Conservation (phyloP, 768 basidiomycete species). For the Termitomyces sp. region DNA sequence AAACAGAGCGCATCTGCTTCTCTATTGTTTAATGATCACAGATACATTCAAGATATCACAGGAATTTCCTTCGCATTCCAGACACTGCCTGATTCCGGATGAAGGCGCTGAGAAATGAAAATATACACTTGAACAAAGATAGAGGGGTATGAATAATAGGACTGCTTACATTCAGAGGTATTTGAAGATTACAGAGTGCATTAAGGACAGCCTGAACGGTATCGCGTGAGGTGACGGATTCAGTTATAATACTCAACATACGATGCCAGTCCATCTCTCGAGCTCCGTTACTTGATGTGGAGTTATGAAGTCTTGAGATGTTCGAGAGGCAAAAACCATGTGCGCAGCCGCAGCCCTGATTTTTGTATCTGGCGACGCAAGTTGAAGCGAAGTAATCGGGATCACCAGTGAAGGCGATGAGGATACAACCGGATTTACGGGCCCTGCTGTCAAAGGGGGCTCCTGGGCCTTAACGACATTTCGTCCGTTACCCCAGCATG, state of each 20-base stretch:
- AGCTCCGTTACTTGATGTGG: slow-evolving; percentile 54
- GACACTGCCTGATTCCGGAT: slow-evolving; percentile 49
- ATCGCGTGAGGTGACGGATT: slow-evolving; percentile 5
- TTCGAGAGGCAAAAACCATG: slow-evolving; percentile 77
- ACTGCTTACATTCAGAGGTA: slow-evolving; percentile 44
- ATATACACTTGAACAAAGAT: neutral
- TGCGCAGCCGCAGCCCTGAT: slow-evolving; percentile 78
- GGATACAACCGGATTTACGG: slow-evolving; percentile 33
- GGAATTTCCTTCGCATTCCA: slow-evolving; percentile 32
- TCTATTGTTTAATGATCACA: neutral
- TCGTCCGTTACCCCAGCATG: slow-evolving; percentile 49
- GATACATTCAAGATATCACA: neutral
- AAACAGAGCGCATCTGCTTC: neutral
- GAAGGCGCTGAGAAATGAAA: slow-evolving; percentile 35
- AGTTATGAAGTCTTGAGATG: slow-evolving; percentile 67
- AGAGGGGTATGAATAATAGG: neutral
- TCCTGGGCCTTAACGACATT: slow-evolving; percentile 15
- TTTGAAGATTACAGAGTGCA: slow-evolving; percentile 41
- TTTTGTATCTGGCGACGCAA: slow-evolving; percentile 23
- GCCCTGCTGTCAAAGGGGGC: slow-evolving; percentile 40
- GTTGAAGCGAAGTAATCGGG: slow-evolving; percentile 11
- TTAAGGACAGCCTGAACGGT: slow-evolving; percentile 45
- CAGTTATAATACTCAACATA: slow-evolving; percentile 14
- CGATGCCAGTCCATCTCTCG: slow-evolving; percentile 57
- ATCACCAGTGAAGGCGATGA: slow-evolving; percentile 17